Evolutionary conservation across 306 rosid genomes (phyloP), one percentile per base, ranked within the genome.

Genomic region (Coriaria nepalensis): DNA sequence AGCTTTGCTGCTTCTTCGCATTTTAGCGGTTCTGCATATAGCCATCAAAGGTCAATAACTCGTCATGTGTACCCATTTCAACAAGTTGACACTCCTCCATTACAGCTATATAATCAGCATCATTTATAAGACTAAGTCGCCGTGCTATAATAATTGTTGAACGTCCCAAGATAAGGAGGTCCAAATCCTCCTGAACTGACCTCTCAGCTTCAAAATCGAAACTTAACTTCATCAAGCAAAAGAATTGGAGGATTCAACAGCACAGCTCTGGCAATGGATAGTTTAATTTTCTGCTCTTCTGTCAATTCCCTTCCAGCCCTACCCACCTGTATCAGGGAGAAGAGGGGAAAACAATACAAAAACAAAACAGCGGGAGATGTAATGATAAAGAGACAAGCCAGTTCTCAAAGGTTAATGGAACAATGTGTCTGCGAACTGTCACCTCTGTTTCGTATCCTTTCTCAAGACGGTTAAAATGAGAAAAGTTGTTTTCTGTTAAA

Each of bases 171-270:
- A 85, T 92, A 42, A 92, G 94, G 53, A 92, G 86, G 79, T 85
- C 98, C 46, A 92, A 67, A 70, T 94, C 93, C 64, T 83, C 94
- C 71, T 92, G 98, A 60, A 92, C 98, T 50, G 86, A 75, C 68
- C 71, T 85, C 83, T 92, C 98, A 50, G 98, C 98, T 78, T 92
- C 98, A 78, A 92, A 92, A 78, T 92, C 98, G 67, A 92, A 94
- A 37, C 98, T 96, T 92, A 55, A 92, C 98, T 71, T 92, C 98
- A 70, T 92, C 98, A 63, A 92, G 98, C 62, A 92, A 67, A 65
- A 92, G 93, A 70, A 92, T 86, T 43, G 98, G 71, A 46, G 98
- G 98, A 67, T 86, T 84, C 64, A 92, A 62, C 69, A 92, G 98
- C 55, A 92, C 98, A 4, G 98, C 98, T 66, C 98, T 77, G 44